Evolutionary conservation across 2,329 filamentous ascomycete genomes (phyloP), one percentile per base, ranked within the genome.

Genomic region (Colletotrichum echinochloae): DNA sequence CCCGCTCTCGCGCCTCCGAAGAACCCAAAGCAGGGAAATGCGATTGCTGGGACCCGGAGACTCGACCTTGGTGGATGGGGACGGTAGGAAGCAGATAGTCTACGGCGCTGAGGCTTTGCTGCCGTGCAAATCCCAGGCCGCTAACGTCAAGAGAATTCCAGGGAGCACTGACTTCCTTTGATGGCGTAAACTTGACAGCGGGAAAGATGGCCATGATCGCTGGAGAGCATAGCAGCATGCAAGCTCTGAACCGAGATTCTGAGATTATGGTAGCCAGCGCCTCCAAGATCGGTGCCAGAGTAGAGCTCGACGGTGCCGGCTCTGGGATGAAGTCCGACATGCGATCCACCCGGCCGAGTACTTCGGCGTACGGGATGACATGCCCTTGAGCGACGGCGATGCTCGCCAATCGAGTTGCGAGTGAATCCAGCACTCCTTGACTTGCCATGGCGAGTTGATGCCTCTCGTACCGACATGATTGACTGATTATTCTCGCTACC

Each of bases 241-340:
- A 91, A 12, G 93, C 91, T 65, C 94, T 89, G 79, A 91, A 93
- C 74, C 91, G 91, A 0, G 95, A 98, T 75, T 93, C 89, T 71
- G 90, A 88, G 60, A 97, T 88, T 57, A 98, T 92, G 55, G 90
- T 87, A 26, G 90, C 87, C 60, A 97, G 88, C 0, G 95, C 93
- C 72, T 94, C 91, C 8, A 98, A 82, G 23, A 97, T 88, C 12
- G 90, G 89, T 1, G 90, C 86, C 48, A 97, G 81, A 70, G 87
- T 88, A 33, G 88, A 84, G 20, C 83, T 84, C 18, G 85, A 82
- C 2, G 88, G 86, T 9, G 92, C 89, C 30, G 91, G 84, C 4
- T 85, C 81, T 3, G 92, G 92, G 56, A 94, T 86, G 26, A 85
- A 83, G 9, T 87, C 85, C 62, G 84, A 79, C 41, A 90, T 77